Evolutionary conservation across 176 grass and related monocot species (phyloP).

Genomic region (Triticum timopheevii): DNA sequence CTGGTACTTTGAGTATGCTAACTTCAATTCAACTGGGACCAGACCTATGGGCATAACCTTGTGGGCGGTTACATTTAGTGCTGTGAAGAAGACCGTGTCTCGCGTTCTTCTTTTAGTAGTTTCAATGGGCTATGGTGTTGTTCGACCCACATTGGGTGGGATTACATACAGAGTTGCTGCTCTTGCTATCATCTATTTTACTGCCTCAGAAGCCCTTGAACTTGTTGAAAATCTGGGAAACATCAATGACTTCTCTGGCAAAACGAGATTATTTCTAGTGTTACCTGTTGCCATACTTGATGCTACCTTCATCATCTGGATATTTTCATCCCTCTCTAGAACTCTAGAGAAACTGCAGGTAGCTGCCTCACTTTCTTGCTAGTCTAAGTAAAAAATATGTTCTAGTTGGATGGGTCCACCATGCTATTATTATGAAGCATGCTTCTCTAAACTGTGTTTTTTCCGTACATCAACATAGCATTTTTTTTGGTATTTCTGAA

Average conservation of each 20-base stretch:
- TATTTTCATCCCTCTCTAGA: conserved; percentile 98
- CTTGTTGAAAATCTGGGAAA: conserved; percentile 97
- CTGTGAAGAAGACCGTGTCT: conserved; percentile 96
- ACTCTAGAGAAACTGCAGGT: conserved; percentile 99
- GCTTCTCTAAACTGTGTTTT: neutral
- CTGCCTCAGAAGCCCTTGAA: conserved; percentile 88
- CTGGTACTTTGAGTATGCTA: conserved; percentile 98
- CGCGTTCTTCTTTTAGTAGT: conserved; percentile 92
- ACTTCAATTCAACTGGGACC: conserved; percentile 88
- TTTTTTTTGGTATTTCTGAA: neutral
- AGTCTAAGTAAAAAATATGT: conserved; percentile 19
- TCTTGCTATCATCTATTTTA: conserved; percentile 85
- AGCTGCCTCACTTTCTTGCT: conserved; percentile 23
- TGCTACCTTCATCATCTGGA: conserved; percentile 98
- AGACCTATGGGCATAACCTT: conserved; percentile 95
- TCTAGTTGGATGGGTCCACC: neutral
- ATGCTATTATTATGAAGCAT: conserved; percentile 9
- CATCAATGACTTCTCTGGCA: conserved; percentile 96
- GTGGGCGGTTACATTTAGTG: conserved; percentile 98
- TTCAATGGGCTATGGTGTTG: conserved; percentile 93
- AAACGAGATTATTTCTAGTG: conserved; percentile 90
- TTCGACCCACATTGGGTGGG: conserved; percentile 78
- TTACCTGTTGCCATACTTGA: conserved; percentile 94
- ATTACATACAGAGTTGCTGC: conserved; percentile 76
- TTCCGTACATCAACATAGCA: neutral